phyloP scores from a whole-genome alignment of 129 eudicot species.

The Arctium minus region DNA sequence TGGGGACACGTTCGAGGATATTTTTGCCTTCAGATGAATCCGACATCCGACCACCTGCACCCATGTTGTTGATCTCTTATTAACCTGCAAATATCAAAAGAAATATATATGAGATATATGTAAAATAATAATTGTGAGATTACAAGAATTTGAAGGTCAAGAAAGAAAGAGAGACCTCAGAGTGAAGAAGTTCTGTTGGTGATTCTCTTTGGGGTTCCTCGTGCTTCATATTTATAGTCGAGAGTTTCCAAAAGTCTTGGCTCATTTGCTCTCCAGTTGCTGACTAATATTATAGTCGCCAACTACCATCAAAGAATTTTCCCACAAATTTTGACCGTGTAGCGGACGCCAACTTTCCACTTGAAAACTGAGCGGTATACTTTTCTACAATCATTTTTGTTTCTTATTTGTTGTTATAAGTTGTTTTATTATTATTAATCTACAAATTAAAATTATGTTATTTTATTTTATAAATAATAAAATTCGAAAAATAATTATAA shows the following conservation, averaged over 20 bases:
- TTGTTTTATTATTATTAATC: background rate
- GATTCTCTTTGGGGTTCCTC: background rate
- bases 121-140: background rate
- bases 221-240: slow-evolving; percentile 19
- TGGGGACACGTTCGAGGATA: slow-evolving; percentile 38
- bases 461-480: background rate
- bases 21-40: slow-evolving; percentile 22
- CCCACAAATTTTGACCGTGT: slow-evolving; percentile 1
- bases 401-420: background rate
- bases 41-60: slow-evolving; percentile 50
- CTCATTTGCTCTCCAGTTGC: background rate
- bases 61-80: slow-evolving; percentile 24
- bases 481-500: background rate
- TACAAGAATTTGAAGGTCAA: background rate
- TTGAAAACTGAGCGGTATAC: background rate
- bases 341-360: background rate
- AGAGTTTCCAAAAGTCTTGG: slow-evolving; percentile 1
- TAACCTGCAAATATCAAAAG: slow-evolving; percentile 6
- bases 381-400: background rate
- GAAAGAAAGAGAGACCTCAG: slow-evolving; percentile 2
- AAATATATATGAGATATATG: background rate
- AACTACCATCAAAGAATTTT: slow-evolving; percentile 14
- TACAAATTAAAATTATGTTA: background rate
- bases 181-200: slow-evolving; percentile 2
- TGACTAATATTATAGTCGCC: background rate